phyloP scores from a whole-genome alignment of 2,329 filamentous ascomycete genomes.

The Penicillium sp. region DNA sequence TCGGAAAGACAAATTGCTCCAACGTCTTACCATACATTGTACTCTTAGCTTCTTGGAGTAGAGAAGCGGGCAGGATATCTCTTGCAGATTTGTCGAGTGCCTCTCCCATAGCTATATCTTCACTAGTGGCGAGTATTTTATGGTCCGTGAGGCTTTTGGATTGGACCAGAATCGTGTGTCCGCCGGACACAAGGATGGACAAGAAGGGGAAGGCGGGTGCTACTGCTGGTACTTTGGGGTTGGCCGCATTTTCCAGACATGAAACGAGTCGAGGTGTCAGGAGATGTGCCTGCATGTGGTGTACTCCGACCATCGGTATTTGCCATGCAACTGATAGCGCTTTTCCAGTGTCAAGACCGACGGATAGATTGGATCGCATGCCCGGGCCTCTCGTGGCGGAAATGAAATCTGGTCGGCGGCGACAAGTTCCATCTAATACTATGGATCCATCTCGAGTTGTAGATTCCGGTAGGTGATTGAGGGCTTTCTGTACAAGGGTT shows the following conservation, averaged over 20 bases:
- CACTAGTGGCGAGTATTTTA: constrained; percentile 65
- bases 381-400: constrained; percentile 86
- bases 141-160: constrained; percentile 67
- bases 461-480: constrained; percentile 52
- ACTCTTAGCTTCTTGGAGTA: constrained; percentile 54
- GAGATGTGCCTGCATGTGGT: constrained; percentile 97
- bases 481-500: constrained; percentile 61
- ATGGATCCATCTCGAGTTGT: constrained; percentile 16
- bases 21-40: constrained; percentile 79
- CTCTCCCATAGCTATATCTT: constrained; percentile 86
- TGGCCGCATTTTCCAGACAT: constrained; percentile 50
- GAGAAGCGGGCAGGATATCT: constrained; percentile 61
- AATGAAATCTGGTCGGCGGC: constrained; percentile 71
- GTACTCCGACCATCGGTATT: constrained; percentile 76
- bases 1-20: constrained; percentile 72
- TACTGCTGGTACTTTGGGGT: constrained; percentile 4
- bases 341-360: constrained; percentile 80
- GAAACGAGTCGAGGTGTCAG: constrained; percentile 75
- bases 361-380: constrained; percentile 72
- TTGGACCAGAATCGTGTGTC: constrained; percentile 81
- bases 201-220: constrained; percentile 74
- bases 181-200: constrained; percentile 83
- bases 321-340: constrained; percentile 80
- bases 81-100: constrained; percentile 84
- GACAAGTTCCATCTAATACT: constrained; percentile 26